Evolutionary conservation across 805 yeast genomes (phyloP), one percentile per base, ranked within the genome.

Genomic region (Suhomyces kilbournensis): DNA sequence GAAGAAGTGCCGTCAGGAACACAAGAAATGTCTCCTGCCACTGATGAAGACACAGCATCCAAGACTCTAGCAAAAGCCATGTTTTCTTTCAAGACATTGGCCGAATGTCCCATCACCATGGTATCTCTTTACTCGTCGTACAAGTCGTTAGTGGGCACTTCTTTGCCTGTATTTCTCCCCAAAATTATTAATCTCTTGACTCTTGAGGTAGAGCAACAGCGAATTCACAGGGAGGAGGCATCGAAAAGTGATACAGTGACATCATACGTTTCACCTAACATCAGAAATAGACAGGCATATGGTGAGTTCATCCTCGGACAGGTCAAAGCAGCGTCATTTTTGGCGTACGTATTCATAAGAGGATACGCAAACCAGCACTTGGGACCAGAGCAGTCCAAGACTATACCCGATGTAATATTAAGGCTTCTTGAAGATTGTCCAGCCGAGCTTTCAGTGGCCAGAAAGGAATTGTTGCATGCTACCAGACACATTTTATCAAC

Each of bases 21-120:
- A 26, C 60, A 65, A 44, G 73, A 68, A 43, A 60, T 60, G 63
- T 60, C 72, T 2, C 69, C 81, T 6, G 68, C 78, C 5, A 64
- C 75, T 32, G 66, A 46, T 43, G 76, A 75, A 15, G 74, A 76
- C 12, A 75, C 72, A 30, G 79, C 76, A 7, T 56, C 75, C 2
- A 84, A 83, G 53, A 72, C 79, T 2, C 74, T 91, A 50, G 79
- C 79, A 44, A 81, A 79, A 55, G 86, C 97, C 4, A 80, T 89
- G 80, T 77, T 68, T 57, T 91, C 97, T 1, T 93, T 94, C 77
- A 92, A 91, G 65, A 90, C 93, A 12, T 78, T 94, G 54, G 89
- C 97, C 0, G 99, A 94, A 67, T 92, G 98, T 65, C 99, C 99
- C 8, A 93, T 94, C 39, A 91, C 97, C 3, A 88, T 94, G 85